phyloP scores from a whole-genome alignment of 768 basidiomycete genomes.

The Chalciporus pseudorubinellus region DNA sequence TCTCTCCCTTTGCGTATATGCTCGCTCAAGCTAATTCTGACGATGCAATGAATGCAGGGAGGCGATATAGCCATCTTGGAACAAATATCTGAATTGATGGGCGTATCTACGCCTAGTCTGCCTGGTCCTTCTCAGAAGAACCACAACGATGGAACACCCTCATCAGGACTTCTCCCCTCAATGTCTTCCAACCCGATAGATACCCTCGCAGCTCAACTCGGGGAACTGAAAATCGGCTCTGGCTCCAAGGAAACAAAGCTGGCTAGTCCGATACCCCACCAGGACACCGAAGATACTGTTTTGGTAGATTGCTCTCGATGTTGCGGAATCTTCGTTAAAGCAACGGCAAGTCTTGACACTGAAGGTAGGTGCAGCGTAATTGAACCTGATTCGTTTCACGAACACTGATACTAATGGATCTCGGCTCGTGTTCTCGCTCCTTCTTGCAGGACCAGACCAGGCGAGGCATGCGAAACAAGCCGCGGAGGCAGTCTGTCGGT shows the following conservation, averaged over 20 bases:
- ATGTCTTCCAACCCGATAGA: conserved; percentile 17
- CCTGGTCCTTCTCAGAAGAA: conserved; percentile 4
- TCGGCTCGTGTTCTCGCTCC: background rate
- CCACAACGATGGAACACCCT: background rate
- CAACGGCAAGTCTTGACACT: conserved; percentile 35
- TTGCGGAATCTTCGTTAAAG: conserved; percentile 44
- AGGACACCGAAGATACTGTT: conserved; percentile 9
- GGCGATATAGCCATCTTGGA: conserved; percentile 49
- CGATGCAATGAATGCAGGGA: conserved; percentile 33
- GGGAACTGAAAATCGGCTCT: conserved; percentile 16
- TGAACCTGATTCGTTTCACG: background rate
- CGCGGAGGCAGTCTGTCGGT: conserved; percentile 15
- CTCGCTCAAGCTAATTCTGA: background rate
- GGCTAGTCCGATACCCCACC: background rate
- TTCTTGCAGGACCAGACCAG: conserved; percentile 13
- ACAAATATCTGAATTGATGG: conserved; percentile 44
- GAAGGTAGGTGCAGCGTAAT: conserved; percentile 8
- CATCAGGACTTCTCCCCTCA: background rate
- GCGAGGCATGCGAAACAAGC: conserved; percentile 20
- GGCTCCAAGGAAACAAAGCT: conserved; percentile 1
- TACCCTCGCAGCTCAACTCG: conserved; percentile 14
- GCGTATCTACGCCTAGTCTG: conserved; percentile 2
- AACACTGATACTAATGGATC: background rate
- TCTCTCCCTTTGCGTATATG: background rate
- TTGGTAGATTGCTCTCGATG: conserved; percentile 40